Conservation (phyloP, 2,329 filamentous ascomycete genomes). For the Truncatella angustata region DNA sequence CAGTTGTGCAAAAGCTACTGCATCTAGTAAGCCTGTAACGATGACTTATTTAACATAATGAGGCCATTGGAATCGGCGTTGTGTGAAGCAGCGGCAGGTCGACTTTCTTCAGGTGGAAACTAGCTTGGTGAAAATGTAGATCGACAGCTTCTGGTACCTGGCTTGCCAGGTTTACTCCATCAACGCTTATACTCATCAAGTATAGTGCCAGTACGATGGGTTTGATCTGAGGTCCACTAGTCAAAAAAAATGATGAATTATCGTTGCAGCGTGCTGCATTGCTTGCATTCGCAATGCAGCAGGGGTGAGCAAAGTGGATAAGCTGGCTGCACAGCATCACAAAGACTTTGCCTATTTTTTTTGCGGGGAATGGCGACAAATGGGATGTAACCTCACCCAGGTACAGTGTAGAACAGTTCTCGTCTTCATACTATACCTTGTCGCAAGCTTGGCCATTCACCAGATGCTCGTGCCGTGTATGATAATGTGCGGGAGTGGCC, state of each 20-base stretch:
- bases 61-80: background rate
- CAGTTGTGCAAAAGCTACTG: background rate
- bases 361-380: background rate
- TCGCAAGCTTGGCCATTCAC: background rate
- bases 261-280: slow-evolving; percentile 2
- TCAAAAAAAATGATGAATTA: slow-evolving; percentile 9
- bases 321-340: slow-evolving; percentile 6
- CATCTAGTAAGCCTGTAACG: background rate
- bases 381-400: background rate
- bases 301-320: slow-evolving; percentile 4
- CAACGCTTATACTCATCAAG: background rate
- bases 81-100: background rate
- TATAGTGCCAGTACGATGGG: background rate
- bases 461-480: background rate
- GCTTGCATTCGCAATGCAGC: slow-evolving; percentile 10
- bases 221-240: slow-evolving; percentile 6
- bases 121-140: background rate
- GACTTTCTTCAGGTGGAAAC: background rate
- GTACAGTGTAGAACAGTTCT: background rate
- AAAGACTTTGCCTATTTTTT: slow-evolving; percentile 7
- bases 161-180: background rate
- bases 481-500: background rate
- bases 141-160: slow-evolving; percentile 2
- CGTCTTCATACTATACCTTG: background rate
- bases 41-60: background rate